Percentiles rank a stretch among this genome's conserved stretches.
Conservation (phyloP, 2,329 filamentous ascomycete species). For the Epichloe aotearoae region DNA sequence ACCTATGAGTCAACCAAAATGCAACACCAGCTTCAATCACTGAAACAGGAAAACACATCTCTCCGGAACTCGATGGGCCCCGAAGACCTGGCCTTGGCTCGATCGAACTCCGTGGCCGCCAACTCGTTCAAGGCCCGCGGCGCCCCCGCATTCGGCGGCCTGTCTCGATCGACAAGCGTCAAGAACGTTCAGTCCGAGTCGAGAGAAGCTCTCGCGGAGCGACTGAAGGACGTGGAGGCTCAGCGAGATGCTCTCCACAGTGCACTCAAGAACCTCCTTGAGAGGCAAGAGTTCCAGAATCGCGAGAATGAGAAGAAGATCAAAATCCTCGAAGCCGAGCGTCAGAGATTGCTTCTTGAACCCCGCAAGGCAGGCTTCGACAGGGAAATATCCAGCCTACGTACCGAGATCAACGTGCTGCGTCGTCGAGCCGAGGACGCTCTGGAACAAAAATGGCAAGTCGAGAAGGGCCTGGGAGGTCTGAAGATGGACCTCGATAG, state of each 20-base stretch:
- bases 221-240: constrained; percentile 82
- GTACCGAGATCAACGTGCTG: constrained; percentile 73
- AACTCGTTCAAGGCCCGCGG: constrained; percentile 28
- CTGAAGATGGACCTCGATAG: constrained; percentile 95
- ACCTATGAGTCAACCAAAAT: constrained; percentile 72
- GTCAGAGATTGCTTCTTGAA: constrained; percentile 55
- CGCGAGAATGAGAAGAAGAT: constrained; percentile 75
- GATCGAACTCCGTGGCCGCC: constrained; percentile 56
- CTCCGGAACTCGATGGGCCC: constrained; percentile 28
- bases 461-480: constrained; percentile 76
- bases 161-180: constrained; percentile 48
- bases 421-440: constrained; percentile 85
- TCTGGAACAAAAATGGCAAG: constrained; percentile 90
- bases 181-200: constrained; percentile 41
- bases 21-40: constrained; percentile 67
- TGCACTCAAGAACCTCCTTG: constrained; percentile 71
- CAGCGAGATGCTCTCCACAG: constrained; percentile 87
- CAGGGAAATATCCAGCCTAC: constrained; percentile 64
- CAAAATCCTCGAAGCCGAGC: constrained; percentile 60
- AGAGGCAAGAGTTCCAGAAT: constrained; percentile 74
- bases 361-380: constrained; percentile 71
- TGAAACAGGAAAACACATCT: constrained; percentile 54
- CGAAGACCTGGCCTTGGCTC: constrained; percentile 27
- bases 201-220: constrained; percentile 59
- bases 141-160: constrained; percentile 23